Evolutionary conservation across 2,329 filamentous ascomycete species (phyloP).

Genomic region (Monilinia fructicola): DNA sequence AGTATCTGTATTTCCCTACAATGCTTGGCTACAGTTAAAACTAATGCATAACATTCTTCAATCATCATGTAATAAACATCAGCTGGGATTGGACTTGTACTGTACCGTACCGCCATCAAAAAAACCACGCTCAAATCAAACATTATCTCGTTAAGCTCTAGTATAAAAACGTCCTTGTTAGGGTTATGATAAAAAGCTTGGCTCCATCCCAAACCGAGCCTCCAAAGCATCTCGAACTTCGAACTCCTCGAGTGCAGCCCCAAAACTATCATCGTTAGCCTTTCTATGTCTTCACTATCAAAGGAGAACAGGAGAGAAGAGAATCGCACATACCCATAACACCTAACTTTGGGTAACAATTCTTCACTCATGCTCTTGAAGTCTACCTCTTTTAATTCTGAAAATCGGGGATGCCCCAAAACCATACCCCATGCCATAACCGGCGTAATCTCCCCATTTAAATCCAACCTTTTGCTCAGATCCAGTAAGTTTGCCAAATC

Average conservation of each 20-base stretch:
- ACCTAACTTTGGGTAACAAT: constrained; percentile 77
- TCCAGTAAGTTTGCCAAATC: constrained; percentile 81
- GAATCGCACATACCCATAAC: constrained; percentile 74
- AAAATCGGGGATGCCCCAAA: constrained; percentile 67
- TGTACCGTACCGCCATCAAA: too few relatives aligned
- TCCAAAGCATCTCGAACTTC: constrained; percentile 47
- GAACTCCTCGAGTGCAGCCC: constrained; percentile 69
- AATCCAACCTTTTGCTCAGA: constrained; percentile 76
- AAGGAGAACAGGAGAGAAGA: constrained; percentile 12
- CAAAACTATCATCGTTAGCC: constrained; percentile 52
- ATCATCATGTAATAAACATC: too few relatives aligned
- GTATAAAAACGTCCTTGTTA: not conserved
- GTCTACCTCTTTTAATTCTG: constrained; percentile 65
- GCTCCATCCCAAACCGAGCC: constrained; percentile 23
- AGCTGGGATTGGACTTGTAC: too few relatives aligned
- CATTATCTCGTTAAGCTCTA: too few relatives aligned
- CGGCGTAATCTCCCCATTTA: constrained; percentile 89
- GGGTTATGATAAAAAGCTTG: not conserved
- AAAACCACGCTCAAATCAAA: too few relatives aligned
- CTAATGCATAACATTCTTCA: too few relatives aligned
- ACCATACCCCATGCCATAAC: constrained; percentile 93
- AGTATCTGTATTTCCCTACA: too few relatives aligned
- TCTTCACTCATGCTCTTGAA: constrained; percentile 71
- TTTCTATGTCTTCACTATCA: not conserved
- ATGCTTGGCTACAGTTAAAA: too few relatives aligned